Evolutionary conservation across 2,329 filamentous ascomycete species (phyloP).

Genomic region (Aspergillus sp.): DNA sequence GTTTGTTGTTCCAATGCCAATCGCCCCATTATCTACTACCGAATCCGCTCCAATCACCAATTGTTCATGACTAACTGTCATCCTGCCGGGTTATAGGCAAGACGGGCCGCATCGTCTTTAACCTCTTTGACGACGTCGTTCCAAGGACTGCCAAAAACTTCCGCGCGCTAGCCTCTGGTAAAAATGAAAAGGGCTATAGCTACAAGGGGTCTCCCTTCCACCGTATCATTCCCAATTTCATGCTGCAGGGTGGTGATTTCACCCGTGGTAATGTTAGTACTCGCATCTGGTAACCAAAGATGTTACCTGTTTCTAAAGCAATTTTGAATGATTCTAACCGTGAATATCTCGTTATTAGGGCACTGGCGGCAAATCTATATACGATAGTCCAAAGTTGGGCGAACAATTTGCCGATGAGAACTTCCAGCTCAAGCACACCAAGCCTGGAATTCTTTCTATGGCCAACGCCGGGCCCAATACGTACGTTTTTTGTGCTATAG

Average conservation of each 20-base stretch:
- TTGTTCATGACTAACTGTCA: conserved; percentile 23
- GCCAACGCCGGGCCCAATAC: conserved; percentile 95
- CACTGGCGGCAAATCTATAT: conserved; percentile 90
- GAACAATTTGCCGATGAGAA: conserved; percentile 94
- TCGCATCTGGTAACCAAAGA: neutral
- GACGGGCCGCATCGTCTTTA: conserved; percentile 80
- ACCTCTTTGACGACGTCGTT: conserved; percentile 80
- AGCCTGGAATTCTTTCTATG: conserved; percentile 84
- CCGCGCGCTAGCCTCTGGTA: conserved; percentile 57
- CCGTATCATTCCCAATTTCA: conserved; percentile 89
- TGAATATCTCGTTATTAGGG: conserved; percentile 55
- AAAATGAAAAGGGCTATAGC: conserved; percentile 34
- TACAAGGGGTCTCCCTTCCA: conserved; percentile 86
- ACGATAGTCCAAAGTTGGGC: conserved; percentile 52
- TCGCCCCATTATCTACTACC: neutral
- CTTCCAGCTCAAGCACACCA: conserved; percentile 73
- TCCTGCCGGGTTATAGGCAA: conserved; percentile 56
- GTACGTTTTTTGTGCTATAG: conserved; percentile 43
- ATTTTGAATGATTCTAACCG: conserved; percentile 12
- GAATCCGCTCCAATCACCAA: neutral
- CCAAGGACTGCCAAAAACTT: conserved; percentile 89
- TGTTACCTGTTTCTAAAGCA: neutral
- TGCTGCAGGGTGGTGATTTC: conserved; percentile 96
- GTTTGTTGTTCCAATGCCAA: neutral
- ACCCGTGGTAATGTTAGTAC: conserved; percentile 80